Evolutionary conservation across 1,284 basidiomycete species (phyloP), one percentile per base, ranked within the genome.

Genomic region (Pseudozyma pruni): DNA sequence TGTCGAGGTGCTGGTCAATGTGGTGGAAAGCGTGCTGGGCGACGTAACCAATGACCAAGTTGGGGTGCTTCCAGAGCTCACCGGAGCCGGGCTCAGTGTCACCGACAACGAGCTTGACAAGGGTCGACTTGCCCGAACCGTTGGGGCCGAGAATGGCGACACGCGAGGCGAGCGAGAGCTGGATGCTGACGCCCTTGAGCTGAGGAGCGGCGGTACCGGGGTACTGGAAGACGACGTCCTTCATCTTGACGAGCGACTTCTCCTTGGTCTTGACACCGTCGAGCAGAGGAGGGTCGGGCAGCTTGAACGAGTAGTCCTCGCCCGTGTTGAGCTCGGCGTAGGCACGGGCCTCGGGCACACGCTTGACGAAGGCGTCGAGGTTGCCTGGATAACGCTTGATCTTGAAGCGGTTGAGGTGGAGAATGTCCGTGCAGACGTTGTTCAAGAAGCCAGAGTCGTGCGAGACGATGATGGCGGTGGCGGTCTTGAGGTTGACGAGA

Each of bases 181-280:
- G 80, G 64, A 82, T 79, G 47, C 75, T 63, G 60, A 82, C 67
- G 64, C 78, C 80, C 56, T 75, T 74, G 57, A 82, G 77, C 72
- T 82, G 80, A 11, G 79, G 80, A 39, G 67, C 76, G 31, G 79
- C 76, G 13, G 79, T 78, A 49, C 61, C 64, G 37, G 80, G 80
- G 78, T 82, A 82, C 67, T 81, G 79, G 80, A 79, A 82, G 58
- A 52, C 34, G 49, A 82, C 78, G 64, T 82, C 70, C 41, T 76
- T 66, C 80, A 82, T 82, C 80, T 82, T 82, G 64, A 77, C 69
- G n/a, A 82, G 75, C 66, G 80, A 82, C 79, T 82, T 82, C 62
- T 82, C 80, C 76, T 81, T 81, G 62, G 80, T 82, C 79, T 82
- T 82, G 69, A 82, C 80, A 78, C 80, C 80, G 59, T 82, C 80